phyloP scores from a whole-genome alignment of 139 green algal species.

The Chlorella vulgaris region DNA sequence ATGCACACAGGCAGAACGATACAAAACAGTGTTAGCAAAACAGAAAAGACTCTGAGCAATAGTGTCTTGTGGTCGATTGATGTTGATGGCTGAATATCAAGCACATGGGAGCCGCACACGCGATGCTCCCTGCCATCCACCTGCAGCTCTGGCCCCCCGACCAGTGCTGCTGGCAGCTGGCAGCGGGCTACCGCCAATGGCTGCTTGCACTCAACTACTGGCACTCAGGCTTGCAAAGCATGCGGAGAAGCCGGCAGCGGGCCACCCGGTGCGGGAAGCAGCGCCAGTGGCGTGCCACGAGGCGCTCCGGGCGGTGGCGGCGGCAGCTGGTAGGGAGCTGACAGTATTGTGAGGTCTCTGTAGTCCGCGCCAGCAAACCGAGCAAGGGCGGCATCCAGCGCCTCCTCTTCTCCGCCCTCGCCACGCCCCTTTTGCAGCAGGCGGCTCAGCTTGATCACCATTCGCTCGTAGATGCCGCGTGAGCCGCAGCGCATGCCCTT shows the following conservation, averaged over 20 bases:
- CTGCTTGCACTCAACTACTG: too few species aligned
- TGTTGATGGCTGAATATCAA: too few species aligned
- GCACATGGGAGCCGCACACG: too few species aligned
- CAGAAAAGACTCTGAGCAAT: too few species aligned
- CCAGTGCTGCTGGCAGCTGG: not conserved
- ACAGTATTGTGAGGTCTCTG: slow-evolving; percentile 39
- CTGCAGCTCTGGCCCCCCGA: not conserved
- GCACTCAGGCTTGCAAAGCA: too few species aligned
- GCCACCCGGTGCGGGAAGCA: not conserved
- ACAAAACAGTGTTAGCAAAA: too few species aligned
- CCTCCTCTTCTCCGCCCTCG: slow-evolving; percentile 17
- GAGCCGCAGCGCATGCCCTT: slow-evolving; percentile 53
- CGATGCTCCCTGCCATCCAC: too few species aligned
- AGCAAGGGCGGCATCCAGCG: not conserved
- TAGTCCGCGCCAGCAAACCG: slow-evolving; percentile 6
- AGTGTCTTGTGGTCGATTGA: too few species aligned
- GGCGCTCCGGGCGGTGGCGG: not conserved
- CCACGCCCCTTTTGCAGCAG: slow-evolving; percentile 35
- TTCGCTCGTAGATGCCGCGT: slow-evolving; percentile 45
- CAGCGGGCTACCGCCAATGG: not conserved
- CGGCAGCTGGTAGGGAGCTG: slow-evolving; percentile 38
- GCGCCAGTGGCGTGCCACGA: not conserved
- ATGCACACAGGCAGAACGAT: not conserved
- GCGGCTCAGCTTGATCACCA: slow-evolving; percentile 40
- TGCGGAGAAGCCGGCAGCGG: not conserved